Conservation (phyloP, 345 rosid species). For the Gossypium stocksii region DNA sequence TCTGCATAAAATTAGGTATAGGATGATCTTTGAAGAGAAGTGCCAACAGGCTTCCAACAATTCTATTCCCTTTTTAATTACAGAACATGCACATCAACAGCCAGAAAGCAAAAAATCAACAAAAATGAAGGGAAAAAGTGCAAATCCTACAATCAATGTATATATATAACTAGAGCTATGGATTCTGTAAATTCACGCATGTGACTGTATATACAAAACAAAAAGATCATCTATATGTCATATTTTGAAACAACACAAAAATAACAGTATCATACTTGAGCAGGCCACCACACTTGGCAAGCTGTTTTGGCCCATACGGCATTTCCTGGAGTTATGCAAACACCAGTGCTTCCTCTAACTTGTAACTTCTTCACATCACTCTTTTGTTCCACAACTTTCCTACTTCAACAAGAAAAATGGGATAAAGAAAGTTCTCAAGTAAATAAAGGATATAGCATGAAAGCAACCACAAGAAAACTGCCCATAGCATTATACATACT, state of each 20-base stretch:
- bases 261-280: slow-evolving; percentile 2
- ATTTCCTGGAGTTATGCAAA: slow-evolving; percentile 14
- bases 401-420: not conserved
- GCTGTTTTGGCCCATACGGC: slow-evolving; percentile 9
- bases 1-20: not conserved
- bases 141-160: not conserved
- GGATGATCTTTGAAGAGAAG: not conserved
- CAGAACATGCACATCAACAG: not conserved
- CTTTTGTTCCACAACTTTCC: not conserved
- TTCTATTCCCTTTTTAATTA: not conserved
- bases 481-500: slow-evolving; percentile 5
- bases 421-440: not conserved
- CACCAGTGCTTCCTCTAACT: slow-evolving; percentile 8
- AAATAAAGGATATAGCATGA: not conserved
- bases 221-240: not conserved
- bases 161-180: not conserved
- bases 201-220: not conserved
- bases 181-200: not conserved
- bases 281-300: slow-evolving; percentile 14
- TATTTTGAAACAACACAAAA: not conserved
- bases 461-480: slow-evolving; percentile 1
- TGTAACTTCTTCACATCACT: not conserved
- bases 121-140: not conserved
- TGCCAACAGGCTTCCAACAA: not conserved
- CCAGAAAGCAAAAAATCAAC: not conserved